phyloP scores from a whole-genome alignment of 2,329 filamentous ascomycete species.

The Davidsoniella virescens region DNA sequence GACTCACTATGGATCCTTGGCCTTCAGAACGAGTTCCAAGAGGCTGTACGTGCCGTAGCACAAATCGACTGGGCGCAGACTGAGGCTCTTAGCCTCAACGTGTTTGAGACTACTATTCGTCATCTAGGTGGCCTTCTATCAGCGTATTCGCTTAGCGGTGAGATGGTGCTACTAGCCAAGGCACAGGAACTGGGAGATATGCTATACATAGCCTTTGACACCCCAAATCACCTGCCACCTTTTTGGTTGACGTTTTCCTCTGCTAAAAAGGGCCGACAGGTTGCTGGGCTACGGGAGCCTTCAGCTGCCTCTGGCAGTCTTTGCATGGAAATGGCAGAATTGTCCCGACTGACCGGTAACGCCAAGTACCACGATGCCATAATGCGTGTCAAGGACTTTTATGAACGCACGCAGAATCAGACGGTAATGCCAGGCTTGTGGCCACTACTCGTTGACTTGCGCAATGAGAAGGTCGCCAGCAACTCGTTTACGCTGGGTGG shows the following conservation, averaged over 20 bases:
- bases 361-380: slow-evolving; percentile 45
- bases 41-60: slow-evolving; percentile 32
- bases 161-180: slow-evolving; percentile 30
- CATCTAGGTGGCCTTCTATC: slow-evolving; percentile 35
- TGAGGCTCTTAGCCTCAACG: slow-evolving; percentile 25
- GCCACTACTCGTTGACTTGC: slow-evolving; percentile 44
- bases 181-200: slow-evolving; percentile 36
- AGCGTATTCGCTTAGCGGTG: slow-evolving; percentile 33
- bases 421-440: slow-evolving; percentile 64
- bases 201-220: slow-evolving; percentile 38
- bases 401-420: slow-evolving; percentile 50
- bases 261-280: slow-evolving; percentile 28
- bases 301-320: slow-evolving; percentile 45
- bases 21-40: slow-evolving; percentile 37
- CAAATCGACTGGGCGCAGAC: slow-evolving; percentile 36
- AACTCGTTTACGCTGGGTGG: slow-evolving; percentile 36
- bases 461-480: slow-evolving; percentile 19
- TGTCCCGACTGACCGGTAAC: slow-evolving; percentile 57
- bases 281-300: slow-evolving; percentile 32
- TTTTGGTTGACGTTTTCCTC: slow-evolving; percentile 29
- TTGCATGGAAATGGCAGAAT: slow-evolving; percentile 56
- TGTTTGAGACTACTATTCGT: slow-evolving; percentile 40
- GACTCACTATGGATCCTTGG: slow-evolving; percentile 49
- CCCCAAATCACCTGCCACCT: slow-evolving; percentile 33
- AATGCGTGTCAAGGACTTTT: slow-evolving; percentile 52